Base-by-base conservation (phyloP, 2,329 filamentous ascomycete species). In the Cladosporium austrohemisphaericum region DNA sequence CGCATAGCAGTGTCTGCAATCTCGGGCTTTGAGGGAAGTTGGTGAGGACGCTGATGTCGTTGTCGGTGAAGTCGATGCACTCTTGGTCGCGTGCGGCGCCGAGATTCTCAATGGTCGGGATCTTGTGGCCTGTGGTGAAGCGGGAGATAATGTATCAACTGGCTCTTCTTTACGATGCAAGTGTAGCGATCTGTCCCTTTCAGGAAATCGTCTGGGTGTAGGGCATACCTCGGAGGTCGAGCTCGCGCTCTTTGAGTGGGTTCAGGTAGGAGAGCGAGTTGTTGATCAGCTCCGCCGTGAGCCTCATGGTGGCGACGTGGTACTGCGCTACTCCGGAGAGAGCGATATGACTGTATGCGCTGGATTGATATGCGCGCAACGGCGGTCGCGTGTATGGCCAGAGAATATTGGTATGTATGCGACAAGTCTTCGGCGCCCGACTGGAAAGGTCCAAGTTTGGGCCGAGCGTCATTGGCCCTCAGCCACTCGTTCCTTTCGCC, bases 151-250 rank as follows among this genome's bases (percentile, higher is more conserved):
- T 65, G 61, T 60, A 66, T 68, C 59, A 68, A 63, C 65, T 65
- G 63, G 64, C 64, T 68, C 69, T 75, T 81, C 31, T 37, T 47
- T 47, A 22, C 16, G 44, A 47, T 38, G 44, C 44, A 47, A 47
- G 83, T 90, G 88, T 88, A 95, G 89, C 83, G 44, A 95, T 93
- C 90, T 92, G 88, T 79, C 84, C 89, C 89, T 95, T 89, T 86
- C 86, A 82, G 75, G 73, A 80, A 56, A 56, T 55, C 44, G 33
- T 37, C 33, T 47, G 44, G 44, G 82, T 52, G 29, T 19, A 41
- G 20, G 82, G 48, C 90, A 83, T 87, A 97, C 93, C 93, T 95
- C 93, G 85, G 65, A 98, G 88, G 78, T 97, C 91, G 71, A 98
- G 83, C 81, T 98, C 93, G 72, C 93, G 89, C 80, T 98, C 93